Conservation (phyloP, 768 basidiomycete species). For the Auricularia cornea region DNA sequence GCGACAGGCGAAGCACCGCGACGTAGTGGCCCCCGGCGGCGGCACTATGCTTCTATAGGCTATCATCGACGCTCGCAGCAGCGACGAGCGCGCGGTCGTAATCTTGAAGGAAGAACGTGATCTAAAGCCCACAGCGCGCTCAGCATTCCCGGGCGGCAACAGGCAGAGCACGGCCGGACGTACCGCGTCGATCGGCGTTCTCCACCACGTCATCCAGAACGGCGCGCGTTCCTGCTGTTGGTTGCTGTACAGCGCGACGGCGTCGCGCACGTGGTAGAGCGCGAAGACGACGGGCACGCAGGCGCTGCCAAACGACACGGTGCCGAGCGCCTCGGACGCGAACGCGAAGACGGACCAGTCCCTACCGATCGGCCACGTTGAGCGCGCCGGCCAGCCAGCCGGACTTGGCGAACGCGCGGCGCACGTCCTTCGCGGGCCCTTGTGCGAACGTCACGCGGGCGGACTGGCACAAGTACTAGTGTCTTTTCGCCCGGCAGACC, state of each 20-base stretch:
- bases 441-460: conserved; percentile 8
- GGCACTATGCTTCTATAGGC: conserved; percentile 22
- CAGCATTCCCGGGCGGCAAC: too few species aligned
- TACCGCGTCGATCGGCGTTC: conserved; percentile 18
- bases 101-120: conserved; percentile 25
- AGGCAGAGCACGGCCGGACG: conserved; percentile 6
- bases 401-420: conserved; percentile 7
- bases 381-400: conserved; percentile 9
- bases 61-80: conserved; percentile 26
- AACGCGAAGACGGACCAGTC: conserved; percentile 15
- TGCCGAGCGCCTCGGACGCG: conserved; percentile 10
- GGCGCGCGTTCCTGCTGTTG: conserved; percentile 20
- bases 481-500: too few species aligned
- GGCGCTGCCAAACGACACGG: conserved; percentile 2
- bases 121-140: too few species aligned
- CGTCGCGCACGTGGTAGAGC: conserved; percentile 30
- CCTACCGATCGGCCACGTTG: conserved; percentile 11
- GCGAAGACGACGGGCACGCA: conserved; percentile 18
- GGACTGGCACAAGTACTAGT: too few species aligned
- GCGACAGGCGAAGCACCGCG: conserved; percentile 23
- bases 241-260: conserved; percentile 27
- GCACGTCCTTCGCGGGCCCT: conserved; percentile 9
- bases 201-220: conserved; percentile 26
- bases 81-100: conserved; percentile 21
- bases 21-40: conserved; percentile 23